These are phyloP conservation scores for Calonectria multiphialidica DNA, from an alignment of 2,329 filamentous ascomycete genomes.

Conservation along the genomic window DNA sequence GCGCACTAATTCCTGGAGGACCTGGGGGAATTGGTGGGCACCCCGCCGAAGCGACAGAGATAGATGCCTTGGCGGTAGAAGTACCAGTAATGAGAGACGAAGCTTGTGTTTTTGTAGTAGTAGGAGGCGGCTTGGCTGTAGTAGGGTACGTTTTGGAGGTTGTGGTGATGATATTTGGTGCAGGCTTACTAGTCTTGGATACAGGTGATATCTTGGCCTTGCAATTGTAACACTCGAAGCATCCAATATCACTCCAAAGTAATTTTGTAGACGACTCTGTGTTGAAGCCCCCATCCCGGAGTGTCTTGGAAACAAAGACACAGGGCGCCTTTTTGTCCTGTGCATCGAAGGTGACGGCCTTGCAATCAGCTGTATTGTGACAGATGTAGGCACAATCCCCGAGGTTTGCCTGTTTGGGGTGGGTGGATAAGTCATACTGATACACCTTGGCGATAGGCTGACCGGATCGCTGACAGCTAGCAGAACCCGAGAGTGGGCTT, in stretches of 20 bases:
- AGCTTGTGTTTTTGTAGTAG: background rate
- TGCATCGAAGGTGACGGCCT: background rate
- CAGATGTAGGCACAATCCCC: constrained; percentile 1
- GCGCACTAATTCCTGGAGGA: background rate
- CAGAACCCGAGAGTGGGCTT: background rate
- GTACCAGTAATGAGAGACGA: too few species aligned
- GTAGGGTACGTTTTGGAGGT: background rate
- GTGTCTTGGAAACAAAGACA: background rate
- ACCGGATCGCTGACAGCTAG: background rate
- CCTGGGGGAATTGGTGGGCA: too few species aligned
- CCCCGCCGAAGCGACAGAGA: too few species aligned
- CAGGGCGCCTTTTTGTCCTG: background rate
- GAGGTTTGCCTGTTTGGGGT: background rate
- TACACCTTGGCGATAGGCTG: background rate
- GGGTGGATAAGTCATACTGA: background rate
- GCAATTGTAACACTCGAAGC: background rate
- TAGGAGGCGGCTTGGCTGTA: background rate
- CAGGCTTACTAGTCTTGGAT: background rate
- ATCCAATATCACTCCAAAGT: background rate
- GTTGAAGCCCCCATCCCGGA: background rate
- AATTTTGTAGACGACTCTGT: background rate
- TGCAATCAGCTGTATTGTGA: background rate
- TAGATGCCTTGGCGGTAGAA: too few species aligned
- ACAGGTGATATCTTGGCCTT: background rate
- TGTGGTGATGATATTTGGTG: background rate